Evolutionary conservation across 2,329 filamentous ascomycete genomes (phyloP).

Genomic region (Aureobasidium vineae): DNA sequence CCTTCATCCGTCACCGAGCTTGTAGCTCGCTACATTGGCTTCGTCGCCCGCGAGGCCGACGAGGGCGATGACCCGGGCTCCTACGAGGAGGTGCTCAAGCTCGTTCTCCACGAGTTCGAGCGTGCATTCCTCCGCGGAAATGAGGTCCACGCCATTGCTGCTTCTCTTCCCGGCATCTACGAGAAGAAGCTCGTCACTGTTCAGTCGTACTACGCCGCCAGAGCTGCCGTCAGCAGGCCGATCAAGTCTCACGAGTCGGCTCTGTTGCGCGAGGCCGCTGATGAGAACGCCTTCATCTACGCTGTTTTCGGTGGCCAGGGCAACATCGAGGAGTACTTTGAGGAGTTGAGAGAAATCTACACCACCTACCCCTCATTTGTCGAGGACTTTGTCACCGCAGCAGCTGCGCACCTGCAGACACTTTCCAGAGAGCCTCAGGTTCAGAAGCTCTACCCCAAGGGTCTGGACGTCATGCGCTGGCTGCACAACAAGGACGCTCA

Average conservation of each 20-base stretch:
- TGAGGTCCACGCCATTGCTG: constrained; percentile 88
- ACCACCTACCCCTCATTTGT: constrained; percentile 89
- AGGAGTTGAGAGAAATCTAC: constrained; percentile 90
- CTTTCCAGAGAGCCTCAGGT: constrained; percentile 80
- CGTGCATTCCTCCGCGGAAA: constrained; percentile 91
- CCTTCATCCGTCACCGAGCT: constrained; percentile 94
- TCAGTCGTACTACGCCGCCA: constrained; percentile 85
- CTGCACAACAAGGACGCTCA: constrained; percentile 84
- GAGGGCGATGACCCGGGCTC: constrained; percentile 91
- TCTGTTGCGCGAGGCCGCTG: constrained; percentile 80
- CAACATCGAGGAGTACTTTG: constrained; percentile 99
- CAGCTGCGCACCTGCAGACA: constrained; percentile 82
- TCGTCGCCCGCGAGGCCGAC: constrained; percentile 82
- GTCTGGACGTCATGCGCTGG: constrained; percentile 94
- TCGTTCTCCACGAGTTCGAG: constrained; percentile 94
- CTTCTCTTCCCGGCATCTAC: constrained; percentile 82
- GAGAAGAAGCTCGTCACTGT: constrained; percentile 90
- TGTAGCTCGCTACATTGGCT: constrained; percentile 89
- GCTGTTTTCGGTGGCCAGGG: constrained; percentile 96
- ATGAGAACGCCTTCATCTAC: constrained; percentile 81
- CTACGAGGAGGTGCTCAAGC: constrained; percentile 88
- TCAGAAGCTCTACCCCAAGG: constrained; percentile 95
- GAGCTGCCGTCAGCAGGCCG: constrained; percentile 76
- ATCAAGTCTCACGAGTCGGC: constrained; percentile 94
- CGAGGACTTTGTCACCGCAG: constrained; percentile 74